These are phyloP conservation scores for Calocera cornea DNA, from an alignment of 768 basidiomycete genomes.

Conservation along the genomic window DNA sequence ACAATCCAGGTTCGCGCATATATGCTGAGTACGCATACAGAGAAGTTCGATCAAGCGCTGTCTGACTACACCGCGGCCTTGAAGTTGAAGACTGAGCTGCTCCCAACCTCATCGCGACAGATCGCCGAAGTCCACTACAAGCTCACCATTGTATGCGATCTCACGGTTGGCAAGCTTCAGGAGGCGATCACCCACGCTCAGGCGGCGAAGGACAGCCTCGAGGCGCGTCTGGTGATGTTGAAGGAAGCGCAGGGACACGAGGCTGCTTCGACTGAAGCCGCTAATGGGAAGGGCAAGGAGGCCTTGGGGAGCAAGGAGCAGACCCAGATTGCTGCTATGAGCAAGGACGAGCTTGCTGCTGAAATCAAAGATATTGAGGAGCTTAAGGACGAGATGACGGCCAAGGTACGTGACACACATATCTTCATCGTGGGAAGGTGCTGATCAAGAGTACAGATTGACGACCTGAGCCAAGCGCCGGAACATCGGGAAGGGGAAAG, in stretches of 20 bases:
- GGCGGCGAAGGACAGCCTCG: slow-evolving; percentile 64
- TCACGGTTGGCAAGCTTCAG: slow-evolving; percentile 69
- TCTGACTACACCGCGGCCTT: slow-evolving; percentile 73
- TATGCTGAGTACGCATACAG: slow-evolving; percentile 29
- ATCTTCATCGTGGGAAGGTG: too few species aligned
- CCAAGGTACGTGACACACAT: slow-evolving; percentile 45
- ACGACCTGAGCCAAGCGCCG: slow-evolving; percentile 76
- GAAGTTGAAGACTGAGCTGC: slow-evolving; percentile 51
- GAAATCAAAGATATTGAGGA: slow-evolving; percentile 70
- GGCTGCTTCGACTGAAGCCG: neutral
- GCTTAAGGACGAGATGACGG: slow-evolving; percentile 64
- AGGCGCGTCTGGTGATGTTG: slow-evolving; percentile 51
- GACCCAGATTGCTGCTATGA: slow-evolving; percentile 32
- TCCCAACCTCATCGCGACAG: slow-evolving; percentile 80
- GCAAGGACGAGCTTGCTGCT: slow-evolving; percentile 53
- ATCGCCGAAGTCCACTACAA: slow-evolving; percentile 92
- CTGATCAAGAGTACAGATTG: slow-evolving; percentile 42
- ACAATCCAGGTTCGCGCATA: neutral
- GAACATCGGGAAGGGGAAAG: slow-evolving; percentile 29
- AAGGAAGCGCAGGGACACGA: slow-evolving; percentile 27
- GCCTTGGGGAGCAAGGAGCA: slow-evolving; percentile 8
- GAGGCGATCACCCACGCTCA: slow-evolving; percentile 74
- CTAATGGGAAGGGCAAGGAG: slow-evolving; percentile 14
- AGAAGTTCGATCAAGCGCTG: slow-evolving; percentile 93
- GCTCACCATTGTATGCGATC: slow-evolving; percentile 82